Base-by-base conservation (phyloP, 495 filamentous ascomycete species). In the Penicillium malachiteum region DNA sequence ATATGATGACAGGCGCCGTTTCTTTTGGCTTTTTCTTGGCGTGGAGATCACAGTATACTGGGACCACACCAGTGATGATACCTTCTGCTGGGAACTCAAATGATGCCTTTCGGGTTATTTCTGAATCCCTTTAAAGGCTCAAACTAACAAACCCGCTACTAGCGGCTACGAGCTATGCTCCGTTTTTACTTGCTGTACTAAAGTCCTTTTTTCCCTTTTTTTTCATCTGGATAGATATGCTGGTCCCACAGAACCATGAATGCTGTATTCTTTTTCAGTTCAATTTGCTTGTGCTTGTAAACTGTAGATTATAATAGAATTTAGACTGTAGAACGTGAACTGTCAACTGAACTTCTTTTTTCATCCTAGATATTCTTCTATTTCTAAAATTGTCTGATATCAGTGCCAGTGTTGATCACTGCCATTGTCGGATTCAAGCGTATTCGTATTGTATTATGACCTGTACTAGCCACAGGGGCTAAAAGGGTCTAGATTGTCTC, bases 141-240 rank as follows among this genome's bases (percentile, higher is more conserved):
- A 37, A 46, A 46, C 18, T 52, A 63, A 52, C 42, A 18, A 18
- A 46, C 14, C 54, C 54, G 54, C 60, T 17, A 45, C 39, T 7
- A 52, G 60, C 60, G 60, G 56, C 51, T 57, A 64, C 42, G 60
- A 64, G 57, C 58, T 48, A 60, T 46, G 57, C 51, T 60, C 54
- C 57, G 52, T 55, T 31, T 60, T 57, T 60, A 60, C 57, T 49
- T 64, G 57, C 37, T 60, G 18, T 26, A 26, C 21, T 26, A 26
- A 26, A 26, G 21, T 26, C 21, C 21, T 4, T 26, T 26, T n/a
- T 26, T 26, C 21, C 1, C 21, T 26, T 26, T 26, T 33, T 58
- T 60, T 55, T 32, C 39, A 50, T 48, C 46, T 35, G 45, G 45
- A 48, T 48, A 48, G 45, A 48, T n/a, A 48, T 35, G 30, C 32